These are phyloP conservation scores for Tephrocybe sp. DNA, from an alignment of 768 basidiomycete genomes.

Conservation along the genomic window DNA sequence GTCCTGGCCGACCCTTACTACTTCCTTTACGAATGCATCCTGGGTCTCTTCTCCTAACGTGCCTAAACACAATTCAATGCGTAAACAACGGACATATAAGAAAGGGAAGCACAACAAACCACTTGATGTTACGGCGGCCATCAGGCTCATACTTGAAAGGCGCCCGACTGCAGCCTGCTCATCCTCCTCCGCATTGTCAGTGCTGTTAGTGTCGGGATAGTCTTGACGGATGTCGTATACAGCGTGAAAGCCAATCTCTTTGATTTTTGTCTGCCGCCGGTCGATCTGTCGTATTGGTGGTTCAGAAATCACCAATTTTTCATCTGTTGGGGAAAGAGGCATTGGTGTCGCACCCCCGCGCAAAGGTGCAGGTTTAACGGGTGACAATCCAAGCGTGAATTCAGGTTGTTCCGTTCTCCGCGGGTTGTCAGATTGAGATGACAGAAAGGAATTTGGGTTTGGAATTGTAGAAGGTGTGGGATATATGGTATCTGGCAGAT, in stretches of 20 bases:
- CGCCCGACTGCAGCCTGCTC: slow-evolving; percentile 85
- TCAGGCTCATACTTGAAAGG: slow-evolving; percentile 89
- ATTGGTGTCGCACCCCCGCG: slow-evolving; percentile 13
- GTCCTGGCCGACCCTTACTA: slow-evolving; percentile 66
- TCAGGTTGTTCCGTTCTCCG: not conserved
- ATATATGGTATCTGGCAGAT: too few species aligned
- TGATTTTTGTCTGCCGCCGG: not conserved
- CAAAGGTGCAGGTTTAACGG: not conserved
- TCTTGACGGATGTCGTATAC: slow-evolving; percentile 3
- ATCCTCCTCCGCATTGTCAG: slow-evolving; percentile 38
- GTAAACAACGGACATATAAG: slow-evolving; percentile 5
- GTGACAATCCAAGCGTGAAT: not conserved
- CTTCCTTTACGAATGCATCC: slow-evolving; percentile 69
- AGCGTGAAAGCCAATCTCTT: not conserved
- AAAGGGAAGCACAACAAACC: slow-evolving; percentile 43
- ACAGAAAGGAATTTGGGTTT: too few species aligned
- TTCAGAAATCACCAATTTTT: too few species aligned
- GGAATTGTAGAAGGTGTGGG: too few species aligned
- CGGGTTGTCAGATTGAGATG: not conserved
- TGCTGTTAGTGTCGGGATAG: slow-evolving; percentile 11
- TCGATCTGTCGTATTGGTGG: not conserved
- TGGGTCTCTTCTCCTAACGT: slow-evolving; percentile 56
- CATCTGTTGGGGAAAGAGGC: slow-evolving; percentile 19
- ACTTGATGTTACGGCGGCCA: slow-evolving; percentile 83
- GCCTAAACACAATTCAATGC: slow-evolving; percentile 35